A percentile compares a stretch with the other conserved stretches of the same genome.
Conservation (phyloP, 148 eudicot genomes). For the Vaccinium macrocarpon region DNA sequence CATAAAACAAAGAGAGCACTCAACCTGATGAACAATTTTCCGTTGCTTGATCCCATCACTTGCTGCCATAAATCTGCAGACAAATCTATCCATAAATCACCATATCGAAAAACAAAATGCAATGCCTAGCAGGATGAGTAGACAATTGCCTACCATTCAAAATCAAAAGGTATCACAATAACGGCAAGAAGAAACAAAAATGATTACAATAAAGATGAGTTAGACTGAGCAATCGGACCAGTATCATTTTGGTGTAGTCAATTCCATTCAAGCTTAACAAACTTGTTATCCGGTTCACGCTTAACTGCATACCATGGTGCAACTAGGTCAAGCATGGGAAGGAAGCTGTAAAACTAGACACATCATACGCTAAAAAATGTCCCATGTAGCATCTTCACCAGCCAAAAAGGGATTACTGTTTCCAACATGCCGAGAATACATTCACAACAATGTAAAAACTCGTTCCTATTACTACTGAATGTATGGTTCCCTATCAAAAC, state of each 20-base stretch:
- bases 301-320: not conserved
- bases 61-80: constrained; percentile 84
- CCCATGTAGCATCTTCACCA: not conserved
- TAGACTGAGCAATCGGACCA: not conserved
- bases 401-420: not conserved
- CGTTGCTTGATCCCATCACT: constrained; percentile 85
- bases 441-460: not conserved
- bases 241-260: not conserved
- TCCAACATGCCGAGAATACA: not conserved
- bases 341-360: not conserved
- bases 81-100: constrained; percentile 8
- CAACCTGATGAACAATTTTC: constrained; percentile 67
- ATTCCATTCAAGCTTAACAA: not conserved
- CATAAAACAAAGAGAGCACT: constrained; percentile 12
- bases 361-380: not conserved
- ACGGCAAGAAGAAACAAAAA: not conserved
- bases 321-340: not conserved
- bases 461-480: not conserved
- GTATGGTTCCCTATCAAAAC: not conserved
- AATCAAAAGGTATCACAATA: not conserved
- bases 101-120: not conserved
- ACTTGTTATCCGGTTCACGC: not conserved
- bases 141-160: not conserved
- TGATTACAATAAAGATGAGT: not conserved
- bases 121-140: not conserved